Conservation (phyloP, 2,329 filamentous ascomycete species). For the Aspergillaceae sp. region DNA sequence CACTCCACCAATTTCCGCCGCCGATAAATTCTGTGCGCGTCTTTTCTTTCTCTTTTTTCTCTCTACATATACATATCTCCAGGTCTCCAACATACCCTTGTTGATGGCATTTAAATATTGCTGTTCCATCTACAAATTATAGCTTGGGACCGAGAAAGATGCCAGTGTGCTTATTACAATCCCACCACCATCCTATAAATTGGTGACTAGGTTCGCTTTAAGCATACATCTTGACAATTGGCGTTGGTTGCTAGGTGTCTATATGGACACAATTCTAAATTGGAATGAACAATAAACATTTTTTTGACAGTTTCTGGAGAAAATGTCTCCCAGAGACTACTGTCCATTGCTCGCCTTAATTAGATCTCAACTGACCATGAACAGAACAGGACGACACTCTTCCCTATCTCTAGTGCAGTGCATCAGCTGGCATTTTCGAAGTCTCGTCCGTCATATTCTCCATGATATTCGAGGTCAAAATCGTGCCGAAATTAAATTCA, state of each 20-base stretch:
- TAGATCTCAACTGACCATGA: no score
- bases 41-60: slow-evolving; percentile 10
- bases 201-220: slow-evolving; percentile 39
- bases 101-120: slow-evolving; percentile 20
- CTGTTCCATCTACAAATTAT: slow-evolving; percentile 37
- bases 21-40: slow-evolving; percentile 12
- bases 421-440: slow-evolving; percentile 34
- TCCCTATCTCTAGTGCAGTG: background rate
- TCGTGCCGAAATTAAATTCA: slow-evolving; percentile 32
- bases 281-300: no score
- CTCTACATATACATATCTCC: slow-evolving; percentile 18
- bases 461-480: slow-evolving; percentile 40
- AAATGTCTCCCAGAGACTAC: background rate
- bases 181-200: slow-evolving; percentile 24
- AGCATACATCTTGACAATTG: slow-evolving; percentile 27
- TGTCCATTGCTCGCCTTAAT: background rate
- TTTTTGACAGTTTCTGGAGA: background rate
- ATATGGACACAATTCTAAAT: no score
- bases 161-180: slow-evolving; percentile 35
- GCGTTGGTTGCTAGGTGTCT: no score
- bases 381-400: background rate
- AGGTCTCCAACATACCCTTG: slow-evolving; percentile 42
- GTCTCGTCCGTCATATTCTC: slow-evolving; percentile 33
- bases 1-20: slow-evolving; percentile 1
- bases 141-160: slow-evolving; percentile 35